A percentile compares a stretch with the other conserved stretches of the same genome.
Conservation (phyloP, 2,329 filamentous ascomycete genomes). For the Trichoderma sp. region DNA sequence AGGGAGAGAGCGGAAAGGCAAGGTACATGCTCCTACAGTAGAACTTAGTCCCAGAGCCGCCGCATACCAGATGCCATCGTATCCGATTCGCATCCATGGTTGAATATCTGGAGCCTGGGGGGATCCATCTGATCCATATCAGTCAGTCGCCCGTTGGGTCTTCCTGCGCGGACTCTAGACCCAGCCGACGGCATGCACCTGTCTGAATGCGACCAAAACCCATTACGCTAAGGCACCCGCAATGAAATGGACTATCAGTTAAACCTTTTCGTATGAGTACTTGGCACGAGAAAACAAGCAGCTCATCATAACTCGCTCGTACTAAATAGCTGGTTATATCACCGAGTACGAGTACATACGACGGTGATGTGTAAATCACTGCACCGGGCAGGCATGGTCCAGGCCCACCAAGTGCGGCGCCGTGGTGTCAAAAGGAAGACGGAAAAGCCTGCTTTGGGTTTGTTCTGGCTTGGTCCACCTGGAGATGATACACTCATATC, state of each 20-base stretch:
- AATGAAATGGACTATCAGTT: not conserved
- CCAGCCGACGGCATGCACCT: constrained; percentile 12
- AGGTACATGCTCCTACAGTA: not conserved
- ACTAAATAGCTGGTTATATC: not conserved
- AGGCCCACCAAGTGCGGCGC: not conserved
- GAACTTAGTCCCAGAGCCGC: not conserved
- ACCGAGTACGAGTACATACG: not conserved
- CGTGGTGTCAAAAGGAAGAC: not conserved
- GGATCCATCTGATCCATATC: not conserved
- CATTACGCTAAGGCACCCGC: constrained; percentile 3
- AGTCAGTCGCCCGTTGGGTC: not conserved
- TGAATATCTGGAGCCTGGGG: not conserved
- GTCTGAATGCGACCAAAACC: constrained; percentile 12
- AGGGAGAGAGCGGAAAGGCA: not conserved
- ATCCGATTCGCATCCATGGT: not conserved
- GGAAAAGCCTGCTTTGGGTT: not conserved
- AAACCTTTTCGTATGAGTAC: not conserved
- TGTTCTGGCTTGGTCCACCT: not conserved
- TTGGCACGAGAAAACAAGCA: not conserved
- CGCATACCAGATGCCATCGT: not conserved
- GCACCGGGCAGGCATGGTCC: not conserved
- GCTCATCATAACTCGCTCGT: not conserved
- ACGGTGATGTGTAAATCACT: not conserved
- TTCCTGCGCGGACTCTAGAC: not conserved
- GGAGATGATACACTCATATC: not conserved